These are phyloP conservation scores for Pichia ethanolica DNA, from an alignment of 805 yeast species.

Conservation along the genomic window DNA sequence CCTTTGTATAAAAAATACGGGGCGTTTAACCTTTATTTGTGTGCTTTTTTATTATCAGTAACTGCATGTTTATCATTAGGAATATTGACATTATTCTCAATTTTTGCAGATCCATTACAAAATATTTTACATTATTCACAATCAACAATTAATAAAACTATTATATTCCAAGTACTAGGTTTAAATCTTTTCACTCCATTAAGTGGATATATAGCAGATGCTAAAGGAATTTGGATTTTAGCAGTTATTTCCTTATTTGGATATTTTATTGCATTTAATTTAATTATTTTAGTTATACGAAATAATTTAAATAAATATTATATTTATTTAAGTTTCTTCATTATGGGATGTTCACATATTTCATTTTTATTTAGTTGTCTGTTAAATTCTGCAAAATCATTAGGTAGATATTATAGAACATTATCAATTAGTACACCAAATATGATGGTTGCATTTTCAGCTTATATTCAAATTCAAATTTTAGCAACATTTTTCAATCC, in stretches of 20 bases:
- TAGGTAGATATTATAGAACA: conserved; percentile 58
- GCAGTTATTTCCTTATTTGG: conserved; percentile 54
- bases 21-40: conserved; percentile 15
- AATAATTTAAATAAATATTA: conserved; percentile 26
- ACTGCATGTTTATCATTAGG: conserved; percentile 26
- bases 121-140: conserved; percentile 52
- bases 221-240: conserved; percentile 67
- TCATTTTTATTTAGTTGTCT: conserved; percentile 61
- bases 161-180: conserved; percentile 70
- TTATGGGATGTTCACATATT: conserved; percentile 66
- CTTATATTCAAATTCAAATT: conserved; percentile 24
- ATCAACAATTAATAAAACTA: conserved; percentile 57
- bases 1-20: conserved; percentile 16
- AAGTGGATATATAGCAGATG: conserved; percentile 75
- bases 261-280: conserved; percentile 59
- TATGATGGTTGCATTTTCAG: conserved; percentile 28
- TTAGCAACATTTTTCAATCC: conserved; percentile 15
- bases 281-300: conserved; percentile 35
- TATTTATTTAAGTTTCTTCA: conserved; percentile 44
- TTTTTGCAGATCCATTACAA: conserved; percentile 68
- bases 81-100: conserved; percentile 33
- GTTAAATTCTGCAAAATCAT: conserved; percentile 73
- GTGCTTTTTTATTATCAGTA: conserved; percentile 23
- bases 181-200: conserved; percentile 77
- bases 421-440: conserved; percentile 80